Evolutionary conservation across 805 yeast genomes (phyloP).

Genomic region (Blastobotrys robertii): DNA sequence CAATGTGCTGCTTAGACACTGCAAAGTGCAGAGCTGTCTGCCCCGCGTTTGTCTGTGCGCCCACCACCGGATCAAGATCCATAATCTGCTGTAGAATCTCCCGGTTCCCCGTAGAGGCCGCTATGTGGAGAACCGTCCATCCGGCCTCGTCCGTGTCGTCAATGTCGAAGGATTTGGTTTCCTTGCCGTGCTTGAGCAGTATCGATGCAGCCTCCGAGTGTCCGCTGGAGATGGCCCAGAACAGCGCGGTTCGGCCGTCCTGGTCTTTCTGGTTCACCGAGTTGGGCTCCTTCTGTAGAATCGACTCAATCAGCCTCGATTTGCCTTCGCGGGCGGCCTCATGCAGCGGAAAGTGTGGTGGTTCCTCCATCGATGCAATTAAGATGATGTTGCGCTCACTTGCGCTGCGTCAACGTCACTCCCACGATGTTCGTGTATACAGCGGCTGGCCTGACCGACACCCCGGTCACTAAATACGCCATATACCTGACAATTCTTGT

Average conservation of each 20-base stretch:
- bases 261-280: conserved; percentile 43
- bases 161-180: conserved; percentile 37
- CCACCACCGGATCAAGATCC: conserved; percentile 45
- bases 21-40: conserved; percentile 71
- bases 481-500: conserved; percentile 18
- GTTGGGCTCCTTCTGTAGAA: conserved; percentile 42
- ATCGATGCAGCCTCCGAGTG: conserved; percentile 42
- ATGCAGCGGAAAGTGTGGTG: conserved; percentile 12
- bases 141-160: conserved; percentile 72
- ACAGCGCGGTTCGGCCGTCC: conserved; percentile 73
- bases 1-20: conserved; percentile 53
- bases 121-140: conserved; percentile 84
- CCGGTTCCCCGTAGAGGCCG: conserved; percentile 61
- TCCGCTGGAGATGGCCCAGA: conserved; percentile 76
- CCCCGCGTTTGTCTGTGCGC: conserved; percentile 56
- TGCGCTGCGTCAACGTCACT: too few relatives aligned
- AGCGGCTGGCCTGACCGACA: conserved; percentile 30
- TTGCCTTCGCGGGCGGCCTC: conserved; percentile 60
- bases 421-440: conserved; percentile 27
- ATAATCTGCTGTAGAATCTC: conserved; percentile 43
- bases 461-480: conserved; percentile 28
- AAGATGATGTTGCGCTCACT: too few relatives aligned
- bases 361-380: not conserved
- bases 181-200: conserved; percentile 32
- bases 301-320: conserved; percentile 38